A percentile compares a stretch with the other conserved stretches of the same genome.
Evolutionary conservation across 1,284 basidiomycete species (phyloP).

Genomic region (Sporisorium reilianum): DNA sequence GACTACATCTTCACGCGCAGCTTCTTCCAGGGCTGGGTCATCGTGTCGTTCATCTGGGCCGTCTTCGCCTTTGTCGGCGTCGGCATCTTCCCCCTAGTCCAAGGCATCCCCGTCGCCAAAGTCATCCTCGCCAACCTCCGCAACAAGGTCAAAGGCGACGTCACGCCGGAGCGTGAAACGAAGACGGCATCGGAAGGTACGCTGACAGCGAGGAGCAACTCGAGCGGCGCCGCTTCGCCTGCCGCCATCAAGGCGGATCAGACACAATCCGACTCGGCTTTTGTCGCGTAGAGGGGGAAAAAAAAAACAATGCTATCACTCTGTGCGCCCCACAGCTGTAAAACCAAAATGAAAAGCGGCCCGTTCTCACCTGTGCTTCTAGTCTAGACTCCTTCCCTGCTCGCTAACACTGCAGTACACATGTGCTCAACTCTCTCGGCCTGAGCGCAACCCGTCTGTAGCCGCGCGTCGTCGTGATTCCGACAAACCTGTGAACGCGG

Average conservation of each 20-base stretch:
- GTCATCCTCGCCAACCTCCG: slow-evolving; percentile 25
- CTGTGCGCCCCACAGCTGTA: too few species aligned
- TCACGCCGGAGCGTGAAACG: too few species aligned
- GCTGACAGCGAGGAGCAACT: background rate
- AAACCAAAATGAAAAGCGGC: too few species aligned
- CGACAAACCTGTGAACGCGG: too few species aligned
- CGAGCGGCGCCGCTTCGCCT: background rate
- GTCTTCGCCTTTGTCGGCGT: slow-evolving; percentile 57
- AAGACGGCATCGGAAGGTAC: background rate
- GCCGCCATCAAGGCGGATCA: slow-evolving; percentile 7
- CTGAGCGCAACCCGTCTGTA: too few species aligned
- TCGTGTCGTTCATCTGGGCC: slow-evolving; percentile 64
- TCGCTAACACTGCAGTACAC: too few species aligned
- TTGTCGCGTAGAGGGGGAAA: slow-evolving; percentile 10
- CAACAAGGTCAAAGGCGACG: slow-evolving; percentile 13
- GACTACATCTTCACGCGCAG: slow-evolving; percentile 62
- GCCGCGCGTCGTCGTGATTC: too few species aligned
- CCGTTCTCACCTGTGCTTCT: too few species aligned
- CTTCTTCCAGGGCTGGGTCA: slow-evolving; percentile 67
- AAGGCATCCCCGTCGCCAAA: slow-evolving; percentile 56
- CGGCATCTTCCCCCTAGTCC: slow-evolving; percentile 56
- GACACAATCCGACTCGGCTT: slow-evolving; percentile 8
- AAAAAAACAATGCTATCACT: too few species aligned
- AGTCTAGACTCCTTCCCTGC: too few species aligned
- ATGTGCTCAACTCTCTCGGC: too few species aligned